Evolutionary conservation across 2,329 filamentous ascomycete species (phyloP), one percentile per base, ranked within the genome.

Genomic region (Diplodia corticola): DNA sequence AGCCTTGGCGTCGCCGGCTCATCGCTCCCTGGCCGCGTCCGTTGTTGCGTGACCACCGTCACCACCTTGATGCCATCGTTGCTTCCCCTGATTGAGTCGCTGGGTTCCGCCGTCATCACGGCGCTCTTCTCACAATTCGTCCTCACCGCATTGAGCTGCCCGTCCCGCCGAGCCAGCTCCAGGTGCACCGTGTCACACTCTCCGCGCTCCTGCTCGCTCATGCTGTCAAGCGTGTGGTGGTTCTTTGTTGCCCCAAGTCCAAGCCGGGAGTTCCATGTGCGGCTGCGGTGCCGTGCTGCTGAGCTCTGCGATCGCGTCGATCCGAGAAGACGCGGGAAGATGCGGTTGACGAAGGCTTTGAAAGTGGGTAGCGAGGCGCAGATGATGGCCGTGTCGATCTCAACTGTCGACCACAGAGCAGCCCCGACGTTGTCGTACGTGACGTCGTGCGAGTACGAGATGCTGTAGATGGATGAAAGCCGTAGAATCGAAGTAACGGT

Each of bases 371-470:
- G 70, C 26, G 71, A 73, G 17, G 73, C 72, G 12, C 73, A 74
- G 28, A 72, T 73, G 49, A 75, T 73, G 17, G 73, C 74, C 5
- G 75, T 67, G 63, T 74, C 69, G 70, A 75, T 70, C 53, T 75
- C 74, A 9, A 75, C 69, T 3, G 71, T 69, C 0, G 70, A 71
- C 70, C 71, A 75, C 20, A 73, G 71, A 1, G 75, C 76, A 17
- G 75, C 72, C 22, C 72, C 69, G 9, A 70, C 61, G 57, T 77
- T 78, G 54, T 78, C 73, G 59, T 73, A 77, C 3, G 75, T 74
- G 4, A 74, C 69, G 44, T 78, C 75, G 1, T 35, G 68, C 5
- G 74, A 77, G 48, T 74, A 73, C 2, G 75, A 69, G 15, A 77
- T 71, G 6, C 59, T 57, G 24, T 74, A 70, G 5, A 78, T 68